A percentile compares a stretch with the other conserved stretches of the same genome.
Conservation (phyloP, 768 basidiomycete genomes). For the Agaricus bisporus region DNA sequence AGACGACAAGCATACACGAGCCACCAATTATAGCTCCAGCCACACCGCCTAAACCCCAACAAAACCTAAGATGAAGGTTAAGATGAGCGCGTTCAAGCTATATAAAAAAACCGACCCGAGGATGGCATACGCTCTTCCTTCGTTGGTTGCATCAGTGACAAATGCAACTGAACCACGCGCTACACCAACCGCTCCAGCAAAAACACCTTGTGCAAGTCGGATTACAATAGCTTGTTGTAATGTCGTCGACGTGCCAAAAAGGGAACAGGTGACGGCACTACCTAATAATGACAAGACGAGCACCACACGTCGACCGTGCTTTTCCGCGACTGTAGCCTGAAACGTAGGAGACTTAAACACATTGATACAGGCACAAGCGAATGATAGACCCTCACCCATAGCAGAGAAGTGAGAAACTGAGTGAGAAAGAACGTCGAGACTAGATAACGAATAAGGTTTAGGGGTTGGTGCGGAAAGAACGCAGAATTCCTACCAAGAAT, state of each 20-base stretch:
- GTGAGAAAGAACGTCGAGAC: slow-evolving; percentile 89
- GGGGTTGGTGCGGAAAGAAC: slow-evolving; percentile 8
- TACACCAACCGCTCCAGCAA: slow-evolving; percentile 92
- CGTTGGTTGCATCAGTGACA: slow-evolving; percentile 88
- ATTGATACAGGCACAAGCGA: neutral
- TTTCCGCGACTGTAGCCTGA: slow-evolving; percentile 89
- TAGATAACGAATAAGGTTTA: slow-evolving; percentile 21
- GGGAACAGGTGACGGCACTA: slow-evolving; percentile 68
- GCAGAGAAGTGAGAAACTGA: slow-evolving; percentile 89
- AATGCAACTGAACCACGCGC: slow-evolving; percentile 83
- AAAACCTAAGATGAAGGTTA: slow-evolving; percentile 49
- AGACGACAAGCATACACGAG: slow-evolving; percentile 48
- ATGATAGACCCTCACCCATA: slow-evolving; percentile 60
- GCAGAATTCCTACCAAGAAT: slow-evolving; percentile 52
- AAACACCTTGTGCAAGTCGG: slow-evolving; percentile 86
- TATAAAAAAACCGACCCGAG: slow-evolving; percentile 50
- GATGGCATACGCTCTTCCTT: slow-evolving; percentile 91
- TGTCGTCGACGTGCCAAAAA: slow-evolving; percentile 74
- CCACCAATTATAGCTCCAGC: slow-evolving; percentile 84
- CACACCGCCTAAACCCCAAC: slow-evolving; percentile 96
- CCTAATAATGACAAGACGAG: slow-evolving; percentile 82
- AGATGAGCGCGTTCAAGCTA: slow-evolving; percentile 4
- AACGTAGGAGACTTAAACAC: neutral
- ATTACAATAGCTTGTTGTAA: slow-evolving; percentile 79
- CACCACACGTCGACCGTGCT: slow-evolving; percentile 82